A percentile compares a stretch with the other conserved stretches of the same genome.
phyloP scores from a whole-genome alignment of 2,329 filamentous ascomycete species.

The Phaeosphaeria sp. region DNA sequence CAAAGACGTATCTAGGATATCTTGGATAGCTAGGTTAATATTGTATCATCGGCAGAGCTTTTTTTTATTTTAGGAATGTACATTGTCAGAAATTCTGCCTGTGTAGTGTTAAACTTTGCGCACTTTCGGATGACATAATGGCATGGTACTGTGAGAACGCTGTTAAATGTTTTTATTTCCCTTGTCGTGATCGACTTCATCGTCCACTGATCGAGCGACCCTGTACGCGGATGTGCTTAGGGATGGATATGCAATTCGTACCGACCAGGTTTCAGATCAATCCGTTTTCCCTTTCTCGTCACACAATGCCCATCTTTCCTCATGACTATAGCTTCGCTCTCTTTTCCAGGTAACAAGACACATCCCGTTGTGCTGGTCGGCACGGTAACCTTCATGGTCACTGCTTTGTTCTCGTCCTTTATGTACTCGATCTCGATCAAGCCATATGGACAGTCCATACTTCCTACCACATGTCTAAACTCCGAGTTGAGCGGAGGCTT shows the following conservation, averaged over 20 bases:
- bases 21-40: not conserved
- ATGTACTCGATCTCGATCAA: constrained; percentile 39
- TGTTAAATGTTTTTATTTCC: too few relatives aligned
- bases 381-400: constrained; percentile 28
- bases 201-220: too few relatives aligned
- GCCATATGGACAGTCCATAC: constrained; percentile 50
- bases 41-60: too few relatives aligned
- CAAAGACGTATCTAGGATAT: constrained; percentile 1
- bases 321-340: constrained; percentile 12
- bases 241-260: too few relatives aligned
- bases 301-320: not conserved
- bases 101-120: too few relatives aligned
- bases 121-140: too few relatives aligned
- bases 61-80: too few relatives aligned
- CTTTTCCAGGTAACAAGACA: constrained; percentile 17
- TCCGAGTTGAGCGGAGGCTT: constrained; percentile 50
- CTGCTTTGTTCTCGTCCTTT: not conserved
- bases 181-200: too few relatives aligned
- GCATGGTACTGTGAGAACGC: too few relatives aligned
- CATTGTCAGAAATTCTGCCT: too few relatives aligned
- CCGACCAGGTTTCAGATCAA: constrained; percentile 13
- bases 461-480: constrained; percentile 49
- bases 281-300: constrained; percentile 5
- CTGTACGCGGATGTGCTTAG: too few relatives aligned
- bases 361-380: constrained; percentile 29